These are phyloP conservation scores for Avena insularis DNA, from an alignment of 176 grass and related monocot species.

Conservation along the genomic window DNA sequence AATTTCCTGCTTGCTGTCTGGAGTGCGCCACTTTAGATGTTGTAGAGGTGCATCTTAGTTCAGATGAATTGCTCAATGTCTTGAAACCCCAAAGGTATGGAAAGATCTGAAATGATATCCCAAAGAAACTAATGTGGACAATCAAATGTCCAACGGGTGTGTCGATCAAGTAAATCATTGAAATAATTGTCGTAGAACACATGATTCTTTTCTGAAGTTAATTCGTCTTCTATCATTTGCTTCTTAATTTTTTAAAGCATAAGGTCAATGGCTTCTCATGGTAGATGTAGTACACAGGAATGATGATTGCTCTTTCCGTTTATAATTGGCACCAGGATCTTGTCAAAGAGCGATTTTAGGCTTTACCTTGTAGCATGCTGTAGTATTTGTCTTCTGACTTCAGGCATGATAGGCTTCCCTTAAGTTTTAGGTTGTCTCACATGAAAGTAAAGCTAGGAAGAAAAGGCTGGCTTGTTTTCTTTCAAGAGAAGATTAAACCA, in stretches of 20 bases:
- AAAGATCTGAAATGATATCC: not conserved
- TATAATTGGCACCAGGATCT: not conserved
- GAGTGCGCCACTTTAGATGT: not conserved
- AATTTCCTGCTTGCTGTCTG: not conserved
- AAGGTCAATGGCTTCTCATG: not conserved
- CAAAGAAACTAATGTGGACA: not conserved
- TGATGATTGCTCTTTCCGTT: not conserved
- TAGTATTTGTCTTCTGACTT: not conserved
- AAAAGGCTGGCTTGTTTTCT: not conserved
- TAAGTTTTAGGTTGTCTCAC: not conserved
- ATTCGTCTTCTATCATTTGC: not conserved
- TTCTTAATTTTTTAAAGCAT: not conserved
- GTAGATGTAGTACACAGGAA: not conserved
- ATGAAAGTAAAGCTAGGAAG: not conserved
- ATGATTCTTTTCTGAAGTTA: not conserved
- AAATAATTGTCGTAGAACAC: not conserved
- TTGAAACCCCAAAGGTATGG: not conserved
- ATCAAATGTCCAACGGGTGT: not conserved
- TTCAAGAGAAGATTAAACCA: not conserved
- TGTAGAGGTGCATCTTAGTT: not conserved
- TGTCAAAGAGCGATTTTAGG: not conserved
- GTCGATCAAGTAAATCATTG: not conserved
- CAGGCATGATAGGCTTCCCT: not conserved
- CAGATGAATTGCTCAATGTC: not conserved
- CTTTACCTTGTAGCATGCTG: not conserved